These are phyloP conservation scores for Clonostachys chloroleuca DNA, from an alignment of 2,329 filamentous ascomycete species.

Conservation along the genomic window DNA sequence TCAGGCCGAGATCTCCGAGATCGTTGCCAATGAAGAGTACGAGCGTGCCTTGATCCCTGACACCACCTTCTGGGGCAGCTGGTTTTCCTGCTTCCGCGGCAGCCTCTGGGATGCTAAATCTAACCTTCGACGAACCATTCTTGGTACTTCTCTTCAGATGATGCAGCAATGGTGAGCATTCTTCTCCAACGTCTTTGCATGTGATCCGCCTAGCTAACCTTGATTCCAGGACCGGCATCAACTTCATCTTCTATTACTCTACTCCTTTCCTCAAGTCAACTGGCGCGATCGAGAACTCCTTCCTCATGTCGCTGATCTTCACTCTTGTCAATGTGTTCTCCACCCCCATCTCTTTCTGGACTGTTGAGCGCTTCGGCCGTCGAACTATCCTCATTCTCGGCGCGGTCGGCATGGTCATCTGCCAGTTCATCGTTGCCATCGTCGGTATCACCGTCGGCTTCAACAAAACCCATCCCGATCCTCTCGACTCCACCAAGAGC, in stretches of 20 bases:
- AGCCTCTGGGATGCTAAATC: constrained; percentile 58
- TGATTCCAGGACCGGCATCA: constrained; percentile 9
- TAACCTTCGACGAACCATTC: constrained; percentile 66
- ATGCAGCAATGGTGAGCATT: constrained; percentile 60
- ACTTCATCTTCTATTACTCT: constrained; percentile 27
- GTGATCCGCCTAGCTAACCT: no score
- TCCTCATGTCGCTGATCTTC: constrained; percentile 30
- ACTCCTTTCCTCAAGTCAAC: constrained; percentile 32
- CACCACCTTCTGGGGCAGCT: constrained; percentile 61
- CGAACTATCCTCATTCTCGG: constrained; percentile 62
- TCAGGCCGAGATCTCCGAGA: constrained; percentile 75
- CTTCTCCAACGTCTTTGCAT: no score
- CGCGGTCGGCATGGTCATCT: constrained; percentile 54
- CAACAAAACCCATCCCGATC: constrained; percentile 26
- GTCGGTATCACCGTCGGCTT: constrained; percentile 41
- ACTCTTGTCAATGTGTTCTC: constrained; percentile 29
- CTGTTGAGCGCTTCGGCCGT: constrained; percentile 34
- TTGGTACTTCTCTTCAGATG: constrained; percentile 73
- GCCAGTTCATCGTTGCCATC: constrained; percentile 56
- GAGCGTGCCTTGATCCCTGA: constrained; percentile 67
- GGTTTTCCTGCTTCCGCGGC: constrained; percentile 65
- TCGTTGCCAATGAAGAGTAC: constrained; percentile 85
- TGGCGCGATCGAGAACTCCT: constrained; percentile 24
- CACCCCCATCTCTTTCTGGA: constrained; percentile 27
- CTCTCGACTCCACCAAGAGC: constrained; percentile 43